Conservation (phyloP, 306 rosid genomes). For the Hippophae rhamnoides region DNA sequence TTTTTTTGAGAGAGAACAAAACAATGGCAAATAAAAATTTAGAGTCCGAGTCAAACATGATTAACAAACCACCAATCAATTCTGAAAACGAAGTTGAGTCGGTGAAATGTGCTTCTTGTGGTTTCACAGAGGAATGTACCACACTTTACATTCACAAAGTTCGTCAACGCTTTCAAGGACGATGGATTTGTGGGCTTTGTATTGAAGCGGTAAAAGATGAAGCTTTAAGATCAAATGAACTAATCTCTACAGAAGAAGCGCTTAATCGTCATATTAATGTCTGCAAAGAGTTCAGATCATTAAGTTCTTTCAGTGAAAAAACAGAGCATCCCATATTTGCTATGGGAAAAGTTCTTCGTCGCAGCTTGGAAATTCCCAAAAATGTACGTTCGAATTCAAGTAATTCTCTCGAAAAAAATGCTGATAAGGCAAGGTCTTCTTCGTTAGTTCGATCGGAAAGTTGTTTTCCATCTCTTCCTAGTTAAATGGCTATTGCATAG, state of each 20-base stretch:
- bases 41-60: conserved; percentile 19
- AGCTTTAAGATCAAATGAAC: conserved; percentile 38
- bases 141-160: conserved; percentile 56
- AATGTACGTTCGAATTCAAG: conserved; percentile 44
- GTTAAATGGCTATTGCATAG: conserved; percentile 17
- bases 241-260: conserved; percentile 68
- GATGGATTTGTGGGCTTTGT: conserved; percentile 88
- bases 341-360: conserved; percentile 52
- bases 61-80: conserved; percentile 2
- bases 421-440: conserved; percentile 9
- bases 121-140: conserved; percentile 89
- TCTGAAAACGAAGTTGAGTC: conserved; percentile 41
- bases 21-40: conserved; percentile 49
- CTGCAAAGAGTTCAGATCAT: conserved; percentile 57
- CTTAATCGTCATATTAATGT: conserved; percentile 53
- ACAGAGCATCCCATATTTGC: conserved; percentile 71
- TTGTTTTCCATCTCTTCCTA: conserved; percentile 54
- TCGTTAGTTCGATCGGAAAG: conserved; percentile 53
- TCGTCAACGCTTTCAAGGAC: conserved; percentile 67
- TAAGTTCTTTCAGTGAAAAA: conserved; percentile 10
- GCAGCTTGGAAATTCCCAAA: conserved; percentile 64
- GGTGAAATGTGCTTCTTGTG: conserved; percentile 76
- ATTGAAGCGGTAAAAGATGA: conserved; percentile 79
- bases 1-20: not conserved
- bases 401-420: conserved; percentile 3